Base-by-base conservation (phyloP, 805 yeast genomes). In the Lachancea waltii region DNA sequence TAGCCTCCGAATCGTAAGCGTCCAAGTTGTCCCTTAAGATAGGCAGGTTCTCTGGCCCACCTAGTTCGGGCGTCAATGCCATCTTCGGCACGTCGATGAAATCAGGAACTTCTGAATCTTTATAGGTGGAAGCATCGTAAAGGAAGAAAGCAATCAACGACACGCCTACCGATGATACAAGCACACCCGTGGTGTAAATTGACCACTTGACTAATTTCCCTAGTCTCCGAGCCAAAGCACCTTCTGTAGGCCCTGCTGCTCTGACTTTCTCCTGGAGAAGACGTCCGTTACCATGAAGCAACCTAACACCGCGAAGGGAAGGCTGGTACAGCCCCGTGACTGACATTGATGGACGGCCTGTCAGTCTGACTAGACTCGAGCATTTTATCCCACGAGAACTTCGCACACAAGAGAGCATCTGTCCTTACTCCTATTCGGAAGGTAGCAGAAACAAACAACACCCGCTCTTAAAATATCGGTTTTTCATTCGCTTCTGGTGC, bases 11-110 rank as follows among this genome's bases (percentile, higher is more conserved):
- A 51, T 80, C 85, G 43, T 66, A 70, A 27, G 75, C 73, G 49
- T 79, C 86, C 38, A 80, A 58, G 42, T 70, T 72, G 24, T 71
- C 66, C 26, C 68, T 68, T 44, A 77, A 63, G 20, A 80, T 72
- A 1, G 85, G 85, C 42, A 81, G 61, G 48, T 81, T 77, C 52
- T 80, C 83, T 16, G 86, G 85, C 3, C 87, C 87, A 5, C 86
- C 86, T 6, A 51, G 53, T 27, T 65, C 63, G 21, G 85, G 84
- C 28, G 67, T 50, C 34, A 79, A 52, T 1, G 84, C 81, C 17
- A 66, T 60, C 15, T 63, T 56, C 8, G 81, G 73, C 11, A 80
- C 75, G 13, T 62, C 60, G 33, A 79, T 62, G 32, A 67, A 64
- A 7, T 64, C 70, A 26, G 67, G 63, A 20, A 60, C 44, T 17